Evolutionary conservation across 2,329 filamentous ascomycete genomes (phyloP).

Genomic region (Amphichorda felina): DNA sequence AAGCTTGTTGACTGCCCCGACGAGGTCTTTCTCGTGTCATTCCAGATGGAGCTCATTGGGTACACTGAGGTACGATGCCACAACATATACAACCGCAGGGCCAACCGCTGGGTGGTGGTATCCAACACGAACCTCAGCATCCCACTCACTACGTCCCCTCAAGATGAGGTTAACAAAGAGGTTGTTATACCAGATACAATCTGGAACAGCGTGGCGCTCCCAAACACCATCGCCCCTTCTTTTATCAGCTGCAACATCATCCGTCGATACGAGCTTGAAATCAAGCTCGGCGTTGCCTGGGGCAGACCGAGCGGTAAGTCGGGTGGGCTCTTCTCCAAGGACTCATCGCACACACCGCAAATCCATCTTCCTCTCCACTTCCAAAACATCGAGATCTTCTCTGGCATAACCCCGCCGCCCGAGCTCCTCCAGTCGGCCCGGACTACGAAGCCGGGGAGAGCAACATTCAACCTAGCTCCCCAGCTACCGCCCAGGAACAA

Average conservation of each 20-base stretch:
- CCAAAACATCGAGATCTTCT: constrained; percentile 64
- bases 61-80: constrained; percentile 72
- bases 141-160: constrained; percentile 44
- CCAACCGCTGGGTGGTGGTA: constrained; percentile 63
- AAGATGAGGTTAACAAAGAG: constrained; percentile 53
- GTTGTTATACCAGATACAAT: constrained; percentile 55
- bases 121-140: constrained; percentile 61
- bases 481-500: constrained; percentile 19
- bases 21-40: constrained; percentile 60
- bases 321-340: constrained; percentile 2
- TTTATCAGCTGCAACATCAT: constrained; percentile 85
- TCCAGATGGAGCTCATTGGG: constrained; percentile 74
- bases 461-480: constrained; percentile 17
- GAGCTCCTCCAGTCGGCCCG: constrained; percentile 55
- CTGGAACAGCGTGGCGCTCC: constrained; percentile 63
- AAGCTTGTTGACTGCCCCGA: constrained; percentile 61
- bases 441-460: constrained; percentile 24
- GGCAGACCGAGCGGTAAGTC: constrained; percentile 36
- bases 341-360: constrained; percentile 5
- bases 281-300: constrained; percentile 68
- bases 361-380: constrained; percentile 72
- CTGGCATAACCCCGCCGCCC: constrained; percentile 72
- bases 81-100: constrained; percentile 58
- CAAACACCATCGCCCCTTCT: constrained; percentile 75
- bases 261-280: constrained; percentile 71